Evolutionary conservation across 345 rosid genomes (phyloP), one percentile per base, ranked within the genome.

Genomic region (Barbarea vulgaris): DNA sequence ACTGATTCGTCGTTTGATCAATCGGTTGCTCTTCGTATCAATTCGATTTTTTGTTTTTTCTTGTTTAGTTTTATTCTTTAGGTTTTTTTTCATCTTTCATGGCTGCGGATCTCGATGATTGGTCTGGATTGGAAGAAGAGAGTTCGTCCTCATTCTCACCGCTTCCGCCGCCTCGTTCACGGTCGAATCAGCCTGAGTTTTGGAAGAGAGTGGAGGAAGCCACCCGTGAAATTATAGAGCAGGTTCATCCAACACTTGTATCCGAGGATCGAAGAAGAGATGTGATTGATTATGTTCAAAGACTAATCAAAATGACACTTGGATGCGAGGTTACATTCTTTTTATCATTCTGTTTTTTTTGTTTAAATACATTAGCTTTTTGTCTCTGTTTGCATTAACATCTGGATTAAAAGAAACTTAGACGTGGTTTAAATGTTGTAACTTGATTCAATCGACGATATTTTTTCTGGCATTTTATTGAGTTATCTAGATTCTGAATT

Each of bases 251-350:
- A 6, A 87, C 87, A 64, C 68, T 58, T 70, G 84, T 81, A 5
- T 89, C 94, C 9, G 94, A 91, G 81, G 83, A 81, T 79, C 83
- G 89, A 79, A 82, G 97, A 78, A 85, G 78, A 78, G 81, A 88
- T 36, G 94, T 89, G 31, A 84, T 89, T 41, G 82, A 82, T 69
- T 91, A 84, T 77, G 86, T 91, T 37, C 91, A 87, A 80, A 64
- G 87, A 61, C 79, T 91, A 9, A 73, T 91, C 64, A 73, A 69
- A 69, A 54, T 27, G 27, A 64, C 72, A 61, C 84, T 85, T 72
- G 77, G 86, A 57, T 91, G 86, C 76, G 90, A 86, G 92, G 97
- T 91, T 34, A 22, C 10, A 8, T 48, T 17, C 13, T 14, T 47
- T 36, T 14, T 2, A 50, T 19, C 25, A 13, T 69, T 46, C 17